Evolutionary conservation across 2,329 filamentous ascomycete species (phyloP).

Genomic region (Ascosphaera acerosa): DNA sequence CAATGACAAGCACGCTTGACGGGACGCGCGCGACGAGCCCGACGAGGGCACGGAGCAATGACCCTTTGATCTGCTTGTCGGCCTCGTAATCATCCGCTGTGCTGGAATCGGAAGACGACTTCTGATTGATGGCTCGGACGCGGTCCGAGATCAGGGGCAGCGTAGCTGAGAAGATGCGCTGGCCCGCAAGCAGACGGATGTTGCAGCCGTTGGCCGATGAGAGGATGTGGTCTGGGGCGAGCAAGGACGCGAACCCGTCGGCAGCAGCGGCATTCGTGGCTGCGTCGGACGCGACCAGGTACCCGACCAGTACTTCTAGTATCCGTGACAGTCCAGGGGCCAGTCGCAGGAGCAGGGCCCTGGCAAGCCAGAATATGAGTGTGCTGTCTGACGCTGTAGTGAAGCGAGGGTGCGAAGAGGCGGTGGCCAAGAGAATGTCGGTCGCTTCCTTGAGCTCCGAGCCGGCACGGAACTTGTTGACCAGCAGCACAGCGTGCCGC

Average conservation of each 20-base stretch:
- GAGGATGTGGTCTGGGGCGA: slow-evolving; percentile 35
- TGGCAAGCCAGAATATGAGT: slow-evolving; percentile 31
- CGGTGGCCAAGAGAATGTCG: slow-evolving; percentile 12
- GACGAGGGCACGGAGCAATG: slow-evolving; percentile 37
- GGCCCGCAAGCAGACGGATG: slow-evolving; percentile 35
- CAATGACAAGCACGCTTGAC: slow-evolving; percentile 32
- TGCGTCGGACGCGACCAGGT: slow-evolving; percentile 21
- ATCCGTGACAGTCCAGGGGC: slow-evolving; percentile 24
- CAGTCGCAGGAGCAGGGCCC: slow-evolving; percentile 32
- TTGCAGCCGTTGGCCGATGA: slow-evolving; percentile 34
- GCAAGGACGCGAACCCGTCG: slow-evolving; percentile 31
- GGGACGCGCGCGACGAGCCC: slow-evolving; percentile 35
- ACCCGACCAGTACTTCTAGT: slow-evolving; percentile 23
- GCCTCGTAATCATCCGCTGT: slow-evolving; percentile 7
- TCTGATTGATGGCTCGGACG: slow-evolving; percentile 21
- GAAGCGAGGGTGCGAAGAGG: slow-evolving; percentile 2
- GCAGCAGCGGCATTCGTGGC: slow-evolving; percentile 26
- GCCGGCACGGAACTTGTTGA: slow-evolving; percentile 18
- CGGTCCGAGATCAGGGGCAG: slow-evolving; percentile 29
- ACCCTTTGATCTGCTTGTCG: slow-evolving; percentile 22
- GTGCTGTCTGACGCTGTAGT: slow-evolving; percentile 5
- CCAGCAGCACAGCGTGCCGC: slow-evolving; percentile 17
- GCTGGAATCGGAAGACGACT: slow-evolving; percentile 2
- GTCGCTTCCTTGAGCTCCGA: slow-evolving; percentile 11
- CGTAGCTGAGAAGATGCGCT: slow-evolving; percentile 35